These are phyloP conservation scores for Rhizophora apiculata DNA, from an alignment of 345 rosid genomes.

Conservation along the genomic window DNA sequence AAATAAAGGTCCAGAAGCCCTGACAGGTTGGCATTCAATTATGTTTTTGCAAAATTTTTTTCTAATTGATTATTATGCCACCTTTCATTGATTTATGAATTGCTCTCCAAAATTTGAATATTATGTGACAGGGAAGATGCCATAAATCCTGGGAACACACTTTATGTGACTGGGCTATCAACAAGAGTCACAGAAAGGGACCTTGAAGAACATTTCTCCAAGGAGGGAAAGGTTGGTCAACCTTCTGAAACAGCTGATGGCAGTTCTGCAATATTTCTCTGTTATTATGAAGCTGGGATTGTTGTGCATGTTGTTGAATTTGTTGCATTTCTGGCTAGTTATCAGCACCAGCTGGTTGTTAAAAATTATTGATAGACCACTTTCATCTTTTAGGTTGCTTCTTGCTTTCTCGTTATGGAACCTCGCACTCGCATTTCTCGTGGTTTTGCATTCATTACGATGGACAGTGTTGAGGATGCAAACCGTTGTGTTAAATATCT, in stretches of 20 bases:
- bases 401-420: conserved; percentile 91
- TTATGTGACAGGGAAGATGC: conserved; percentile 40
- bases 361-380: not conserved
- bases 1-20: conserved; percentile 81
- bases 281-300: not conserved
- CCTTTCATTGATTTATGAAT: not conserved
- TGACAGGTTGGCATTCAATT: conserved; percentile 53
- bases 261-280: not conserved
- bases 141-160: conserved; percentile 72
- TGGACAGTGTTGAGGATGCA: conserved; percentile 78
- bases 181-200: conserved; percentile 88
- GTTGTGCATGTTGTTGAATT: too few species aligned
- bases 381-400: conserved; percentile 57
- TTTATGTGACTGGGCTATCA: conserved; percentile 93
- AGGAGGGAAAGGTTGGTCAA: conserved; percentile 87
- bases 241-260: not conserved
- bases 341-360: not conserved
- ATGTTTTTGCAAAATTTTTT: not conserved
- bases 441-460: conserved; percentile 93
- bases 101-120: not conserved
- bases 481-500: conserved; percentile 88
- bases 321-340: too few species aligned
- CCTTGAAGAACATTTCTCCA: conserved; percentile 87
- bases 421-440: conserved; percentile 94
- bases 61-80: conserved; percentile 1